These are phyloP conservation scores for Vitellaria paradoxa DNA, from an alignment of 179 eudicot species.

Conservation along the genomic window DNA sequence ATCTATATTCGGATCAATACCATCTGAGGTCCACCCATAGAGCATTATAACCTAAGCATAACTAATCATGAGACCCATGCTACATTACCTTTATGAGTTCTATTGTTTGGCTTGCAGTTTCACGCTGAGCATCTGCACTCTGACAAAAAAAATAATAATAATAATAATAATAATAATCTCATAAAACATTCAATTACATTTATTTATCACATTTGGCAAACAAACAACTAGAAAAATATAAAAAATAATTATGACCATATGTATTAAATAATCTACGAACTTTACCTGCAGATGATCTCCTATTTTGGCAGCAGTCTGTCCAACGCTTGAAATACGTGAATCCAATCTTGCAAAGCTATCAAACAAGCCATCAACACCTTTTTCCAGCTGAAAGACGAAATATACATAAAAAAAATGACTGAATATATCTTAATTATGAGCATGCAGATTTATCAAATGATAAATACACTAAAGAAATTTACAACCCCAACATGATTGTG, in stretches of 20 bases:
- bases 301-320: constrained; percentile 66
- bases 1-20: too few relatives aligned
- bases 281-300: constrained; percentile 66
- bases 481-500: constrained; percentile 1
- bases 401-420: not conserved
- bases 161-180: constrained; percentile 8
- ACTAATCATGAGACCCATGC: constrained; percentile 1
- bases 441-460: not conserved
- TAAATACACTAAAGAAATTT: not conserved
- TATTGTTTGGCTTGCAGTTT: constrained; percentile 93
- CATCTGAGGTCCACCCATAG: too few relatives aligned
- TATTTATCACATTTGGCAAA: not conserved
- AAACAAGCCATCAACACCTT: constrained; percentile 82
- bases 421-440: not conserved
- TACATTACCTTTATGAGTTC: constrained; percentile 88
- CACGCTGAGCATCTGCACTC: constrained; percentile 99
- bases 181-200: constrained; percentile 2
- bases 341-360: constrained; percentile 59
- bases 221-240: not conserved
- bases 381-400: constrained; percentile 69
- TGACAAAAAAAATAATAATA: constrained; percentile 31
- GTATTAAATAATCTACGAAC: constrained; percentile 2
- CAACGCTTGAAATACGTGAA: constrained; percentile 63
- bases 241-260: not conserved
- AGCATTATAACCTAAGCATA: not conserved